Conservation (phyloP, 768 basidiomycete species). For the Kwoniella dejecticola region DNA sequence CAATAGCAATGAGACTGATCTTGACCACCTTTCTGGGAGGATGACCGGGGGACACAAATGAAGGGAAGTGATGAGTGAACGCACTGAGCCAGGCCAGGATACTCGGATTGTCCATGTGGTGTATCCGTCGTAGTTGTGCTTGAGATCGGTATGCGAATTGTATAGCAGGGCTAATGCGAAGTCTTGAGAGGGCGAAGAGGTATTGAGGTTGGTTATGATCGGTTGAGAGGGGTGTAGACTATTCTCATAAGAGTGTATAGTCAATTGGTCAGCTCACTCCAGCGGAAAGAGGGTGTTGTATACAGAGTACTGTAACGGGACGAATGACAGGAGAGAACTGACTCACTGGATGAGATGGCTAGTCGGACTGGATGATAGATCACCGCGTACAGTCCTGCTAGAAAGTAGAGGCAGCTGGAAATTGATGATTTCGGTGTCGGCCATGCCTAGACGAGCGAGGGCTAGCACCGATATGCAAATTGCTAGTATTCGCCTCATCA, state of each 20-base stretch:
- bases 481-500: background rate
- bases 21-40: too few relatives aligned
- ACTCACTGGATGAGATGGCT: too few relatives aligned
- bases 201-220: slow-evolving; percentile 14
- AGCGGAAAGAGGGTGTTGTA: background rate
- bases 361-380: too few relatives aligned
- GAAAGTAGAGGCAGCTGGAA: slow-evolving; percentile 35
- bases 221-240: slow-evolving; percentile 16
- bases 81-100: slow-evolving; percentile 46
- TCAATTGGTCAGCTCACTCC: background rate
- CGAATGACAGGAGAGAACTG: too few relatives aligned
- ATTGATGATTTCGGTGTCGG: slow-evolving; percentile 45
- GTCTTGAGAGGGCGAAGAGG: background rate
- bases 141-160: too few relatives aligned
- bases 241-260: background rate
- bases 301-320: too few relatives aligned
- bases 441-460: slow-evolving; percentile 4
- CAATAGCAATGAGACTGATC: background rate
- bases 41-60: too few relatives aligned
- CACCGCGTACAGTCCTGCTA: too few relatives aligned
- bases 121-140: background rate
- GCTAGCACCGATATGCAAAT: background rate
- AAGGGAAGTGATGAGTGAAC: too few relatives aligned
- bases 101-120: slow-evolving; percentile 34
- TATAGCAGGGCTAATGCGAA: too few relatives aligned